Base-by-base conservation (phyloP, 2,329 filamentous ascomycete genomes). In the Calonectria leucothoes region DNA sequence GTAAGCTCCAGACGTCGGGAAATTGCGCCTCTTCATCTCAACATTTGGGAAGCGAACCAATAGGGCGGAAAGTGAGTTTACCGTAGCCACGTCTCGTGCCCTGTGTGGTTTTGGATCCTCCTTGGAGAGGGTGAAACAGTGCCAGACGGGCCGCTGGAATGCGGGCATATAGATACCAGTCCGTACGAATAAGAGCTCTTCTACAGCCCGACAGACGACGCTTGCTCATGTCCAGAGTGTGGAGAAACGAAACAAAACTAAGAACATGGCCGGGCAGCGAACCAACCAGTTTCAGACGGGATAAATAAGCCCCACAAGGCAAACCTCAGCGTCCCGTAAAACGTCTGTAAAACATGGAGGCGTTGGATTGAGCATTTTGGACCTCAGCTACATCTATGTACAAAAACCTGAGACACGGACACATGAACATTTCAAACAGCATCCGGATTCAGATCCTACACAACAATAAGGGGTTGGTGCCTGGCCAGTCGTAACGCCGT, bases 31-130 rank as follows among this genome's bases (percentile, higher is more conserved):
- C 59, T 48, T 37, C 35, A 51, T 55, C 48, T 68, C 55, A 72
- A 66, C 65, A 52, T 35, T 64, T 39, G 37, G n/a, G 72, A 75
- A 73, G 71, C 74, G 74, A 75, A 25, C 75, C 69, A 72, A 74
- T 75, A n/a, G 25, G 59, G 65, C 70, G 23, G 29, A 37, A 42
- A 48, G 8, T 39, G 20, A n/a, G 23, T 35, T 25, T 48, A 14
- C 27, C 14, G 55, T 23, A 35, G 33, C 55, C 55, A 61, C 55
- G 55, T 61, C 55, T 37, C 55, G n/a, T 27, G 33, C 31, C 55
- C 55, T 61, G 35, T 6, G 48, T 37, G 29, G 39, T 42, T 52
- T 63, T 55, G n/a, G 55, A 67, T 71, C 59, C 27, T 37, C 42
- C 31, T 52, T 23, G 17, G 52, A 61, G 23, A 57, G 51, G 20